phyloP scores from a whole-genome alignment of 441 rosid species.

The Metrosideros polymorpha region DNA sequence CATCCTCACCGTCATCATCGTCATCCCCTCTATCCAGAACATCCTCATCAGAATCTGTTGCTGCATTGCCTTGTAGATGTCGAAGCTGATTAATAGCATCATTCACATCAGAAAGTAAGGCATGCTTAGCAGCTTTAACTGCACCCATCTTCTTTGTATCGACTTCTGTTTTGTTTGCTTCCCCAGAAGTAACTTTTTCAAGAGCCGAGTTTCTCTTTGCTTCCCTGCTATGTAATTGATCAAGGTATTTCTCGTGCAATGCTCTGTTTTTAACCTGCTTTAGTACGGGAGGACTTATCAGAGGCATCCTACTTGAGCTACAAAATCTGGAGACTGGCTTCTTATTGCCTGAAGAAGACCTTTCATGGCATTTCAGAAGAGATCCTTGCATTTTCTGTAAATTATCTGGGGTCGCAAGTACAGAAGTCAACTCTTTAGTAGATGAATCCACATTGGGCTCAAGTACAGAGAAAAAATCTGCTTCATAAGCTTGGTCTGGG shows the following conservation, averaged over 20 bases:
- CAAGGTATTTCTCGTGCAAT: conserved; percentile 83
- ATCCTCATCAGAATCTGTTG: conserved; percentile 21
- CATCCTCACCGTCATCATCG: conserved; percentile 19
- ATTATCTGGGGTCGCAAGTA: conserved; percentile 38
- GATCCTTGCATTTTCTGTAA: conserved; percentile 24
- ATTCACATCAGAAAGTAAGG: conserved; percentile 44
- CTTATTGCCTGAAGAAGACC: conserved; percentile 24
- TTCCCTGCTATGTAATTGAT: conserved; percentile 71
- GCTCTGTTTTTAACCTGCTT: conserved; percentile 66
- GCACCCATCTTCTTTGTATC: conserved; percentile 13
- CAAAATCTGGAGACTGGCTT: conserved; percentile 28
- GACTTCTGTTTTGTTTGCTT: conserved; percentile 26
- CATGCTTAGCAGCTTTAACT: conserved; percentile 47
- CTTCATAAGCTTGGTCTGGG: conserved; percentile 32
- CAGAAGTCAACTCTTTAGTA: conserved; percentile 7
- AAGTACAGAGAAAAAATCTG: conserved; percentile 64
- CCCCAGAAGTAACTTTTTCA: conserved; percentile 7
- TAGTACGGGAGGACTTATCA: conserved; percentile 64
- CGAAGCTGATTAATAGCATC: conserved; percentile 51
- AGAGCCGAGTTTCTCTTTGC: conserved; percentile 49
- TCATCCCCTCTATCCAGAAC: conserved; percentile 9
- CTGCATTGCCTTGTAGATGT: conserved; percentile 16
- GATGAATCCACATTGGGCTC: conserved; percentile 41
- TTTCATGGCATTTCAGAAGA: conserved; percentile 28
- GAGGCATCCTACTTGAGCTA: conserved; percentile 5